Percentiles rank a stretch among this genome's conserved stretches.
phyloP scores from a whole-genome alignment of 768 basidiomycete genomes.

The Suillus fuscotomentosus region DNA sequence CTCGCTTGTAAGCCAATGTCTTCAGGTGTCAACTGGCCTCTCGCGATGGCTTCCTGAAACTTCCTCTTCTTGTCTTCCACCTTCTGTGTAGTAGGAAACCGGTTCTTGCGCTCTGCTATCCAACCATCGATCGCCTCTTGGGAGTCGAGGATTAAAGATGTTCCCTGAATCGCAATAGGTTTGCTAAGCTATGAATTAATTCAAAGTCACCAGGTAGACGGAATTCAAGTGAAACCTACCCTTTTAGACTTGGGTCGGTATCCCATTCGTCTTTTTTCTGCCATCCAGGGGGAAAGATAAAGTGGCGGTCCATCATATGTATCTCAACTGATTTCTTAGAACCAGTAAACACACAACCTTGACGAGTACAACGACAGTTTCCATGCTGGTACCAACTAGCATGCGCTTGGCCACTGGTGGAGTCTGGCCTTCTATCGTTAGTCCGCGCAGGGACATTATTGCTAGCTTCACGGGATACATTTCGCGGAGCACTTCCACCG shows the following conservation, averaged over 20 bases:
- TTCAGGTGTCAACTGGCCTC: conserved; percentile 65
- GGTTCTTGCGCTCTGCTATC: conserved; percentile 85
- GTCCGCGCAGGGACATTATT: background rate
- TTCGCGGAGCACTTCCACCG: background rate
- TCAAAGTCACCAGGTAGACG: background rate
- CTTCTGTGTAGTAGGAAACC: conserved; percentile 73
- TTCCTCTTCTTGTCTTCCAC: conserved; percentile 83
- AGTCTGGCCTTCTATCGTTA: conserved; percentile 10
- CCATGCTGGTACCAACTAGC: conserved; percentile 65
- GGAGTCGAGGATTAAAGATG: conserved; percentile 70
- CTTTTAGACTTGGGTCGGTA: conserved; percentile 78
- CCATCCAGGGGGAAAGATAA: conserved; percentile 79
- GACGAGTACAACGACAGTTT: conserved; percentile 55
- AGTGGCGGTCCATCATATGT: conserved; percentile 90
- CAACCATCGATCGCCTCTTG: conserved; percentile 82
- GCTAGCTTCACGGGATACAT: conserved; percentile 5
- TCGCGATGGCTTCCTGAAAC: conserved; percentile 72
- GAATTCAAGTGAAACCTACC: conserved; percentile 40
- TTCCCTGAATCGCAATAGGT: conserved; percentile 74
- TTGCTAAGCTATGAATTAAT: conserved; percentile 44
- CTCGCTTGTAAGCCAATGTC: conserved; percentile 39
- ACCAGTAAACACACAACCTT: conserved; percentile 66
- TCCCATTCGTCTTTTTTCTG: conserved; percentile 69
- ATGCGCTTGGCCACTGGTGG: conserved; percentile 18
- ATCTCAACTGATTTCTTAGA: conserved; percentile 69